phyloP scores from a whole-genome alignment of 805 yeast genomes.

The Kregervanrija fluxuum region DNA sequence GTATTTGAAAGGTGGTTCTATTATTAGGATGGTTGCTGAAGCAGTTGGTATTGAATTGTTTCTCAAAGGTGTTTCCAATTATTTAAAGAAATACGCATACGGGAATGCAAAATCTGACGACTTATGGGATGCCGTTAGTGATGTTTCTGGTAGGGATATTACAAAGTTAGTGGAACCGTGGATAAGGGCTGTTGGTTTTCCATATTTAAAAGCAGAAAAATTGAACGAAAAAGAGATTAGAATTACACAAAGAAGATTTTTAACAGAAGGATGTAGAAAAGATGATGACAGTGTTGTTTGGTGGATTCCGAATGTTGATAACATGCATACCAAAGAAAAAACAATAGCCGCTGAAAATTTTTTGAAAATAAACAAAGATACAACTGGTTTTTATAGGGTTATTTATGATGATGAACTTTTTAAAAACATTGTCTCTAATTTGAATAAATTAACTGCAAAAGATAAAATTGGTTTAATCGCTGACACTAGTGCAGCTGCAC shows the following conservation, averaged over 20 bases:
- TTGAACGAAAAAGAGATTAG: conserved; percentile 30
- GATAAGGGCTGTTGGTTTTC: conserved; percentile 72
- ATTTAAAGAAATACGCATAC: conserved; percentile 55
- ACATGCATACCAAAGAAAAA: conserved; percentile 17
- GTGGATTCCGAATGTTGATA: conserved; percentile 47
- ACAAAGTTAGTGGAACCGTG: conserved; percentile 56
- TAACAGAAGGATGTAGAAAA: conserved; percentile 47
- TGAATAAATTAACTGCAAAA: conserved; percentile 33
- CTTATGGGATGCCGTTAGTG: conserved; percentile 61
- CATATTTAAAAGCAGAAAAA: conserved; percentile 46
- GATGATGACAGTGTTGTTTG: conserved; percentile 52
- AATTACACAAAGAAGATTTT: conserved; percentile 52
- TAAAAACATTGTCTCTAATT: conserved; percentile 32
- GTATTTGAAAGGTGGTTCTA: conserved; percentile 73
- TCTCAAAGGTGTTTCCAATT: conserved; percentile 64
- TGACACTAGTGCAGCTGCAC: conserved; percentile 42
- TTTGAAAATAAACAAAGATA: conserved; percentile 43
- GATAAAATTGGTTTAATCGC: conserved; percentile 51
- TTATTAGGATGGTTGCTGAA: conserved; percentile 68
- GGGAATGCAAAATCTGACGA: conserved; percentile 71
- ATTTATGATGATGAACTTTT: conserved; percentile 39
- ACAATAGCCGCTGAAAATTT: conserved; percentile 13
- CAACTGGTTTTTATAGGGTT: conserved; percentile 48
- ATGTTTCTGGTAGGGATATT: conserved; percentile 56
- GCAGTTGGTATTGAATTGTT: conserved; percentile 63